Evolutionary conservation across 2,329 filamentous ascomycete genomes (phyloP), one percentile per base, ranked within the genome.

Genomic region (Neofusicoccum sp.): DNA sequence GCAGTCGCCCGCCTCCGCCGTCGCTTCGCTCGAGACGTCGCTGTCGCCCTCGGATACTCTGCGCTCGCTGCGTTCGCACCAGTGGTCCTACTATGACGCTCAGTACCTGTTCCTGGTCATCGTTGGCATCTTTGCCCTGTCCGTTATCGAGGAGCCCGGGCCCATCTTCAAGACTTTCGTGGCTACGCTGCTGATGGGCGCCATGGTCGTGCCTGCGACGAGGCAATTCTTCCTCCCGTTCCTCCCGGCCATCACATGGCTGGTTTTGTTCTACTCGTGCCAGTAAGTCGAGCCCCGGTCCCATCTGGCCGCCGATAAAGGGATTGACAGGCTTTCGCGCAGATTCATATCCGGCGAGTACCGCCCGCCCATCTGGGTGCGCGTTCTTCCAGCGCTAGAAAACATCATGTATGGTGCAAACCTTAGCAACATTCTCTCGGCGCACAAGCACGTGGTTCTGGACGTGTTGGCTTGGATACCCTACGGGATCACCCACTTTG

Each of bases 331-430:
- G 16, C n/a, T 44, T 28, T 24, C 48, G 16, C 62, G 9, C 70
- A 96, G 92, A 71, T 97, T 96, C 78, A 93, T 97, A 68, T 89
- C 91, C 38, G 85, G 87, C 67, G 89, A 93, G 71, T 95, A 92
- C 79, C 87, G 93, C 67, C 93, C 93, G 62, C 89, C 91, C 64
- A 97, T 97, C 69, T 96, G 92, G 90, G 93, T 97, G 66, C 91
- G 93, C 70, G 91, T 98, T 30, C 84, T 98, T 36, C 93, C 93
- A 4, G 91, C 93, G 16, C 85, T 98, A 65, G 93, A 98, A 78
- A 97, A 98, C 75, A 95, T 98, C 64, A 83, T 98, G 34, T 98
- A 97, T 73, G 93, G 93, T 68, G 92, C 93, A 64, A 97, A 97
- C 77, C 83, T 97, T 61, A 96, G 91, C 79, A 97, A 96, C 75